Evolutionary conservation across 257 asterid genomes (phyloP).

Genomic region (Capsicum rhomboideum): DNA sequence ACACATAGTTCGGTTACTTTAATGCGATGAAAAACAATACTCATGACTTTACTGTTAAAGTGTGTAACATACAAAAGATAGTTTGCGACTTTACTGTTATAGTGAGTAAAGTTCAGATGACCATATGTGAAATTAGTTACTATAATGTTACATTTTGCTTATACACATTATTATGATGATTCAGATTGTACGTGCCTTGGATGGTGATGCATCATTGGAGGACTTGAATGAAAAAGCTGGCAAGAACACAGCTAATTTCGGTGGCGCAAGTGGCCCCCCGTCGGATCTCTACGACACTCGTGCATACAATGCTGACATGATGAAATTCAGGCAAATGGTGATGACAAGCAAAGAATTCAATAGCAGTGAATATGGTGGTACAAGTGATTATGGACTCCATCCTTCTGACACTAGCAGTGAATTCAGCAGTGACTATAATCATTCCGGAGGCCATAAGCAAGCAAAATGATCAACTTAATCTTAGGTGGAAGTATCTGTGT

Average conservation of each 20-base stretch:
- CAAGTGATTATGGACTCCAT: slow-evolving; percentile 49
- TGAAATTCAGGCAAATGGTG: slow-evolving; percentile 71
- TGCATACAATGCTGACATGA: slow-evolving; percentile 87
- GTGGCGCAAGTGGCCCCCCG: slow-evolving; percentile 10
- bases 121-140: background rate
- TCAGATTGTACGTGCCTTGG: slow-evolving; percentile 65
- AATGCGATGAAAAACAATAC: background rate
- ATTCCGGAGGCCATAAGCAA: background rate
- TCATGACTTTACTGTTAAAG: background rate
- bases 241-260: slow-evolving; percentile 10
- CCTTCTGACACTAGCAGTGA: slow-evolving; percentile 46
- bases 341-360: slow-evolving; percentile 39
- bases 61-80: background rate
- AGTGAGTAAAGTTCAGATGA: background rate
- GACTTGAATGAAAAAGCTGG: slow-evolving; percentile 55
- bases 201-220: slow-evolving; percentile 68
- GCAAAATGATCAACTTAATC: background rate
- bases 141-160: background rate
- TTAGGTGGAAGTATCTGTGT: background rate
- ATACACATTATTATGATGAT: background rate
- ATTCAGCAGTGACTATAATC: slow-evolving; percentile 4
- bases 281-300: slow-evolving; percentile 38
- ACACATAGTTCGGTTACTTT: background rate
- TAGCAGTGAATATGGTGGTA: slow-evolving; percentile 51
- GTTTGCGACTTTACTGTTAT: background rate